Evolutionary conservation across 1,139 yeast genomes (phyloP).

Genomic region (Taphrina sp.): DNA sequence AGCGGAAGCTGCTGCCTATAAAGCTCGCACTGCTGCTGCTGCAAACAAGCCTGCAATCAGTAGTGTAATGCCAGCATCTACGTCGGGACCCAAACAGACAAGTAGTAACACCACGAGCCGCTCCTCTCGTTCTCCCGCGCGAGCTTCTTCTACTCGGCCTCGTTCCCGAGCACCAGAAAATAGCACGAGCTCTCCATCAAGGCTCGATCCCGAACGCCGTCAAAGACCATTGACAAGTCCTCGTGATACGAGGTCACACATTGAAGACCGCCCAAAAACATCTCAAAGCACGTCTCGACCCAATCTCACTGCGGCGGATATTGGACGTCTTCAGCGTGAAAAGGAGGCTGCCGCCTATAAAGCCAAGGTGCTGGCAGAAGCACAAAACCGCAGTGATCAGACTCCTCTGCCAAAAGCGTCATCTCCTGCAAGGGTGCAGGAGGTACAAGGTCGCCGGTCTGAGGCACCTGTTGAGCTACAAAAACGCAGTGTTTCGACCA

Average conservation of each 20-base stretch:
- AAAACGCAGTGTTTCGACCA: too few relatives aligned
- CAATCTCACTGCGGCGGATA: slow-evolving; percentile 22
- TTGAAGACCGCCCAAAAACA: background rate
- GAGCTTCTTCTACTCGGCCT: background rate
- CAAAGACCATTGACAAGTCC: background rate
- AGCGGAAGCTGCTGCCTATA: slow-evolving; percentile 28
- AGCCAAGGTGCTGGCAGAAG: slow-evolving; percentile 8
- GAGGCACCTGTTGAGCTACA: too few relatives aligned
- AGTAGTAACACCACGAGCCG: too few relatives aligned
- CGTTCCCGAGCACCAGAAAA: background rate
- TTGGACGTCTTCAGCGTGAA: slow-evolving; percentile 20
- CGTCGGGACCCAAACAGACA: background rate
- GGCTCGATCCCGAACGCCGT: background rate
- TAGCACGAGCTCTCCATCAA: background rate
- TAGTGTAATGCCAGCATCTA: background rate
- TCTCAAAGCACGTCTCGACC: background rate
- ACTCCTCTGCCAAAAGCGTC: too few relatives aligned
- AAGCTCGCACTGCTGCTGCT: slow-evolving; percentile 14
- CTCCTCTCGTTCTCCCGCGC: background rate
- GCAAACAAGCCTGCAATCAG: background rate
- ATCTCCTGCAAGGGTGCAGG: too few relatives aligned
- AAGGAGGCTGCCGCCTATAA: slow-evolving; percentile 28
- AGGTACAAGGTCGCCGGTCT: too few relatives aligned
- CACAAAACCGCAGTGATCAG: too few relatives aligned
- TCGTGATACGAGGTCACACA: background rate